A percentile compares a stretch with the other conserved stretches of the same genome.
Conservation (phyloP, 176 grass and related monocot genomes). For the Thinopyrum elongatum region DNA sequence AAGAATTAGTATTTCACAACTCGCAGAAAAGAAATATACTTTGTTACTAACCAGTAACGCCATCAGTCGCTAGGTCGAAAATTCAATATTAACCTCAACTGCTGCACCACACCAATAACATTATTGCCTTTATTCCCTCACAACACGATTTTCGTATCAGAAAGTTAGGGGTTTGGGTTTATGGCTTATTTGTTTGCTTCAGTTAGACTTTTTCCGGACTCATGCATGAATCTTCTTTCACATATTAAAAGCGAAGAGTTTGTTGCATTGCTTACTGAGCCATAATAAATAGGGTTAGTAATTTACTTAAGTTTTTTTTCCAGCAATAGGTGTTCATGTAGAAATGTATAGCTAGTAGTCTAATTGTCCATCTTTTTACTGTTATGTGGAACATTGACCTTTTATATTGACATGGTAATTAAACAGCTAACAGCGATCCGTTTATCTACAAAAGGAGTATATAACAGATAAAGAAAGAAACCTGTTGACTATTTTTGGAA, state of each 20-base stretch:
- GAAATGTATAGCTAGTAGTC: neutral
- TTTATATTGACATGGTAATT: neutral
- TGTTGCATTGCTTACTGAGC: neutral
- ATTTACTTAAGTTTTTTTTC: neutral
- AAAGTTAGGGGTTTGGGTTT: neutral
- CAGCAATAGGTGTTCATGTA: neutral
- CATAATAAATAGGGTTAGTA: neutral
- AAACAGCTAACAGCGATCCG: neutral
- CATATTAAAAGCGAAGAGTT: neutral
- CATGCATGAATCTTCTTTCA: neutral
- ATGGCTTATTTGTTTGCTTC: neutral
- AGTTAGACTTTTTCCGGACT: neutral
- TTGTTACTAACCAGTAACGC: neutral
- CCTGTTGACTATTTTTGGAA: constrained; percentile 27
- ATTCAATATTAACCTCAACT: neutral
- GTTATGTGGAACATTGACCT: neutral
- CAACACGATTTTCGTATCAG: neutral
- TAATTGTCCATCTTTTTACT: neutral
- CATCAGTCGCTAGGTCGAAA: neutral
- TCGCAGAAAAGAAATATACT: neutral
- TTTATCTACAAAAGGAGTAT: constrained; percentile 16
- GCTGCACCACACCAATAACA: neutral
- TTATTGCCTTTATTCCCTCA: neutral
- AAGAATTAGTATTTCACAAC: neutral
- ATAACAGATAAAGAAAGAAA: constrained; percentile 2